phyloP scores from a whole-genome alignment of 306 rosid genomes.

The Cucumis cinereus region DNA sequence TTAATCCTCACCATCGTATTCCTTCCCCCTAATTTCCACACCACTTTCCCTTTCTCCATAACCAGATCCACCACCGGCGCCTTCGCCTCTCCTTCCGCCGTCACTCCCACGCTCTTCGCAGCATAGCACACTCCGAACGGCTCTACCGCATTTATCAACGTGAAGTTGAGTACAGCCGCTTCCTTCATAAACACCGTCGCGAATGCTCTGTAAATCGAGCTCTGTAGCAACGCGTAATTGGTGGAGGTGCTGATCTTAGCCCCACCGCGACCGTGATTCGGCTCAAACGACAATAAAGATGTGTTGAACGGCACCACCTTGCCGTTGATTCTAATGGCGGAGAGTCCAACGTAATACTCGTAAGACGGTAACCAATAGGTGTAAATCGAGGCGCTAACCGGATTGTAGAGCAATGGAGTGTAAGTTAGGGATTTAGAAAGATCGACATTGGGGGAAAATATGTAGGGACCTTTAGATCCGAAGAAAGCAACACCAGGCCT shows the following conservation, averaged over 20 bases:
- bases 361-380: constrained; percentile 23
- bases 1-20: constrained; percentile 52
- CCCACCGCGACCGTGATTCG: constrained; percentile 39
- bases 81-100: constrained; percentile 30
- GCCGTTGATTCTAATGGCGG: constrained; percentile 20
- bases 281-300: constrained; percentile 24
- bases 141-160: constrained; percentile 9
- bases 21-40: constrained; percentile 39
- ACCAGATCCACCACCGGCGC: constrained; percentile 45
- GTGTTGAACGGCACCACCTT: constrained; percentile 22
- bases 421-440: constrained; percentile 27
- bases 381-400: constrained; percentile 18
- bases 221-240: constrained; percentile 49
- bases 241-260: constrained; percentile 59
- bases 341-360: constrained; percentile 30
- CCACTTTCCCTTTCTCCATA: constrained; percentile 30
- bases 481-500: constrained; percentile 21
- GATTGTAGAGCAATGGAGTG: constrained; percentile 27
- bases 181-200: constrained; percentile 24
- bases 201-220: constrained; percentile 38
- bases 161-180: constrained; percentile 26
- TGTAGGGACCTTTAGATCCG: constrained; percentile 18
- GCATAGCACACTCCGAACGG: constrained; percentile 29
- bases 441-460: constrained; percentile 20
- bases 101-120: constrained; percentile 9